Evolutionary conservation across 805 yeast species (phyloP).

Genomic region (Wickerhamiella parazyma): DNA sequence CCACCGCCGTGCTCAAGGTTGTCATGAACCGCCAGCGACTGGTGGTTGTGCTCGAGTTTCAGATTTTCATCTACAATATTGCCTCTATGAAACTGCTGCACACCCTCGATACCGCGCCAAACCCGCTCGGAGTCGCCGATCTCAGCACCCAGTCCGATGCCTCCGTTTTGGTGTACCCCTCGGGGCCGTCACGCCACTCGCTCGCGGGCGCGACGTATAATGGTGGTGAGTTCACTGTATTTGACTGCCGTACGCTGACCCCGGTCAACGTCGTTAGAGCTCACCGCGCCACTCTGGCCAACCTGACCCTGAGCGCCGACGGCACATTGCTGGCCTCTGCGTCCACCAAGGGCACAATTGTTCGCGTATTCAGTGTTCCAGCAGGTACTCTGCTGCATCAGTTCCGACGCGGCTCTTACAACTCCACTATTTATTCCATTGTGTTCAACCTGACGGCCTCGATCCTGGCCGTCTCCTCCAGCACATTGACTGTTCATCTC

Average conservation of each 20-base stretch:
- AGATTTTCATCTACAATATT: conserved; percentile 78
- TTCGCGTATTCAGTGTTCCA: conserved; percentile 61
- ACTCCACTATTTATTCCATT: conserved; percentile 64
- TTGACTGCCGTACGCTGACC: conserved; percentile 58
- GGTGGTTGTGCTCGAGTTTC: conserved; percentile 64
- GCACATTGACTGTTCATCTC: conserved; percentile 86
- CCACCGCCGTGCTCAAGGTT: conserved; percentile 57
- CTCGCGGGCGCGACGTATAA: conserved; percentile 13
- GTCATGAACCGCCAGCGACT: conserved; percentile 71
- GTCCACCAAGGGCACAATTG: conserved; percentile 78
- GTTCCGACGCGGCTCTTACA: conserved; percentile 76
- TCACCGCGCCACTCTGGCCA: conserved; percentile 64
- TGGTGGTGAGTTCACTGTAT: conserved; percentile 58
- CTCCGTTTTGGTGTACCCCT: conserved; percentile 37
- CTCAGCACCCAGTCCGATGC: conserved; percentile 9
- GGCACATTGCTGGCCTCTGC: conserved; percentile 81
- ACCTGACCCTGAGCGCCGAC: conserved; percentile 53
- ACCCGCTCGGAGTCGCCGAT: conserved; percentile 29
- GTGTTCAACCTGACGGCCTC: conserved; percentile 58
- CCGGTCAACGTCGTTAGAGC: conserved; percentile 78
- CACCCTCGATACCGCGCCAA: conserved; percentile 47
- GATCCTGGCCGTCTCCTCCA: conserved; percentile 68
- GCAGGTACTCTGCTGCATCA: conserved; percentile 45
- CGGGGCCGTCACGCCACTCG: conserved; percentile 25
- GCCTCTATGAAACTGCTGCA: conserved; percentile 74